Evolutionary conservation across 805 yeast genomes (phyloP), one percentile per base, ranked within the genome.

Genomic region (Candida bentonensis): DNA sequence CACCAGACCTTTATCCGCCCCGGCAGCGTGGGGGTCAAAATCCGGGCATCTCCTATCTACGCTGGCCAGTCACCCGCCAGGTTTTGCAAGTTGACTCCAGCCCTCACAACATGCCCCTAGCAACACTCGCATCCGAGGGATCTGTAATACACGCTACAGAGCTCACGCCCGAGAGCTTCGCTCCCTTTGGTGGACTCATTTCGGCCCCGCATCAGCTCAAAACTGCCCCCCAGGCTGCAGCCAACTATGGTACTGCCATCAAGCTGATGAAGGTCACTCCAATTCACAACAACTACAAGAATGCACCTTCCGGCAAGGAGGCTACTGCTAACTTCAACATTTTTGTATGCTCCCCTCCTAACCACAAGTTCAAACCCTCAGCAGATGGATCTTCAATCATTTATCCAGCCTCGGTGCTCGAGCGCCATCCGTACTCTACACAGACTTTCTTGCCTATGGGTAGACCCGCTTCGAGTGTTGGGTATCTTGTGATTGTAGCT

Each of bases 391-490:
- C 58, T 44, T 42, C 44, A 2, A 39, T 44, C 20, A 45, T 30
- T 1, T 82, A 81, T 54, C 54, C 60, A 1, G 63, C 82, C 5
- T 80, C 72, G 50, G 95, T 88, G 1, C 68, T 88, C 22, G 97
- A 88, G 58, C 72, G 95, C 61, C 97, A 88, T 60, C 96, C 96
- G 7, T 82, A 62, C 56, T 73, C 88, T 13, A 79, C 95, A 0
- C 97, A 88, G 61, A 82, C 95, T 0, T 88, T 88, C 58, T 53
- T 84, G n/a, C 96, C 97, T 3, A 73, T 89, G 83, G 96, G 96
- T 3, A 65, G 76, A 51, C 52, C 59, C 28, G 62, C 66, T 20
- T 51, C 61, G 1, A 66, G 68, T 27, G 54, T 60, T 9, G 80
- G 85, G 0, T 89, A 78, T 53, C 59, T 89, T 51, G 94, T 88